Base-by-base conservation (phyloP, 2,329 filamentous ascomycete species). In the Sarocladiaceae sp. region DNA sequence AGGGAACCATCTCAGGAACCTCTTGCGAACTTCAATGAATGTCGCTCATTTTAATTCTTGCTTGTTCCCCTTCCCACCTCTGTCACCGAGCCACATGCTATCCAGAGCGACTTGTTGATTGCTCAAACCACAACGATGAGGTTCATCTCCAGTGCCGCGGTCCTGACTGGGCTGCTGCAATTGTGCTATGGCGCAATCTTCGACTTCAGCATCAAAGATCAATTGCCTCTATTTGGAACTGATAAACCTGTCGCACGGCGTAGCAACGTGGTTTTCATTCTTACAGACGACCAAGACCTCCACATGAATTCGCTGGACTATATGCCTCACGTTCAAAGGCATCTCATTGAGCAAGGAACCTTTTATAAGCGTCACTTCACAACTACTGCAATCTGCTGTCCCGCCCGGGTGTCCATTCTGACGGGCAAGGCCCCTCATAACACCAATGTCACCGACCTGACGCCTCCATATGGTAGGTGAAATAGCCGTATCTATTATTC, bases 391-490 rank as follows among this genome's bases (percentile, higher is more conserved):
- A 58, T 84, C 1, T 86, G 83, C 57, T 87, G 83, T 51, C 83
- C 83, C 0, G 80, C 81, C 0, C 68, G 83, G 2, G 82, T 83
- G 2, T 77, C 73, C 11, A 59, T 86, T 2, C 78, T 73, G 72
- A 85, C 82, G 0, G 82, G 83, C 1, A 77, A 76, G 53, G 72
- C 77, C 5, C 78, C 82, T 0, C 83, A 87, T 52, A 85, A 85
- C 51, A 85, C 81, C 0, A 86, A 86, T 50, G 79, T 86, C 1
- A 86, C 83, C 0, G 65, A 73, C 37, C 67, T 76, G 0, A 51
- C 40, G 21, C 66, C 76, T n/a, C 78, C 78, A 3, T 31, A 46
- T 32, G 74, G 10, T 76, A 76, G 47, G 74, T 70, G 71, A n/a
- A 4, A 18, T 19, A 35, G 11, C 33, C 6, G 33, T 6, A 5